Evolutionary conservation across 176 grass and related monocot genomes (phyloP), one percentile per base, ranked within the genome.

Genomic region (Cymbopogon citratus): DNA sequence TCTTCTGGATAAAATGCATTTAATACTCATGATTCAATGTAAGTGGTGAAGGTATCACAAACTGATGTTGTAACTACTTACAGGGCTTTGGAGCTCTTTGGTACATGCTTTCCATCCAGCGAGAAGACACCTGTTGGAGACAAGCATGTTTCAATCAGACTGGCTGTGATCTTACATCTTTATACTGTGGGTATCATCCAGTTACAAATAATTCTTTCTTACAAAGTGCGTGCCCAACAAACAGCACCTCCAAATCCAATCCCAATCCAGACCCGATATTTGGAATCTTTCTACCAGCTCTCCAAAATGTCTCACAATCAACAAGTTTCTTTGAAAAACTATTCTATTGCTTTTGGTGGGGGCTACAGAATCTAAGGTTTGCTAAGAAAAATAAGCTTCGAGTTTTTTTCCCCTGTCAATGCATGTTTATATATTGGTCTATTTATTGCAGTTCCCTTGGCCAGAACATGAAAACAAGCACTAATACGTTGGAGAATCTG

Each of bases 291-390:
- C 24, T 69, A 45, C 39, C 44, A 46, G 92, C 84, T 79, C 83
- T 98, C 4, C 4, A 66, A 49, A 98, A 89, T 91, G 89, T 95
- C 83, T 83, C 81, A 59, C 69, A 75, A 23, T 85, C 89, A 6
- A 84, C 45, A 2, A 91, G 78, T 77, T 98, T 95, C 80, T 91
- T 93, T 75, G 96, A 95, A 85, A 98, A 98, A 76, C 86, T 98
- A 31, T 95, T 98, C 72, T 98, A 95, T 86, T 98, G 96, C 88
- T 98, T 98, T 91, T 98, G 96, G 96, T 98, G 96, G 96, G 96
- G 92, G 7, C 84, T 98, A 10, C 96, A 98, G 83, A 95, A 91
- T 88, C 85, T 98, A 82, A 98, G 92, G 96, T 93, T 85, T 87
- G 81, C 69, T 12, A 57, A 21, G 21, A 63, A 34, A 76, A 77